Base-by-base conservation (phyloP, 306 rosid species). In the Cotoneaster glaucophyllus region DNA sequence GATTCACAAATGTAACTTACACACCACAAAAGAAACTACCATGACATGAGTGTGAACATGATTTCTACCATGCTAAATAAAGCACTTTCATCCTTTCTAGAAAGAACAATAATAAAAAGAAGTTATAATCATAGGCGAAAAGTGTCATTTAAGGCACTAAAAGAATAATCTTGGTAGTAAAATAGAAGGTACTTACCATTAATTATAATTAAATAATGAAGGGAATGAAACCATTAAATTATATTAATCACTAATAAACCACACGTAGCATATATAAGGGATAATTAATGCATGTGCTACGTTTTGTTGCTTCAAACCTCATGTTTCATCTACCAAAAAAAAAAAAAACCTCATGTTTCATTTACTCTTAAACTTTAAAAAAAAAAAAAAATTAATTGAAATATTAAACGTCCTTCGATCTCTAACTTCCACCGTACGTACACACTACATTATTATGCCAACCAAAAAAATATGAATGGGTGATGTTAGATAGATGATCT, bases 391-490 rank as follows among this genome's bases (percentile, higher is more conserved):
- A 4, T 53, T 50, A 28, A n/a, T 70, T 19, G 15, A 31, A n/a
- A 18, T 25, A 29, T 31, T 31, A 34, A 65, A 65, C 15, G 26
- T 37, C 66, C 5, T 8, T 37, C 8, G 39, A 34, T 72, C 53
- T n/a, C 76, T 32, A 72, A 72, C 66, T 26, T 37, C 67, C 75
- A 71, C 75, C 32, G 75, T 53, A 29, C 48, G 48, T 70, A 70
- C 64, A 29, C 53, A 14, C 53, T 48, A 48, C 53, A 48, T 0
- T 48, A 15, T 48, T 1, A 25, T 28, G 6, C 62, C 32, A 70
- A 48, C 61, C 4, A 26, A 25, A 13, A 61, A 13, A 34, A 34
- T 6, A 34, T 6, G 39, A 34, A 34, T 34, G 39, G 8, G 39
- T 6, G 39, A 34, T 34, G 39, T 6, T 34, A 6, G 39, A 34